phyloP scores from a whole-genome alignment of 2,329 filamentous ascomycete species.

The Colletotrichum sp. region DNA sequence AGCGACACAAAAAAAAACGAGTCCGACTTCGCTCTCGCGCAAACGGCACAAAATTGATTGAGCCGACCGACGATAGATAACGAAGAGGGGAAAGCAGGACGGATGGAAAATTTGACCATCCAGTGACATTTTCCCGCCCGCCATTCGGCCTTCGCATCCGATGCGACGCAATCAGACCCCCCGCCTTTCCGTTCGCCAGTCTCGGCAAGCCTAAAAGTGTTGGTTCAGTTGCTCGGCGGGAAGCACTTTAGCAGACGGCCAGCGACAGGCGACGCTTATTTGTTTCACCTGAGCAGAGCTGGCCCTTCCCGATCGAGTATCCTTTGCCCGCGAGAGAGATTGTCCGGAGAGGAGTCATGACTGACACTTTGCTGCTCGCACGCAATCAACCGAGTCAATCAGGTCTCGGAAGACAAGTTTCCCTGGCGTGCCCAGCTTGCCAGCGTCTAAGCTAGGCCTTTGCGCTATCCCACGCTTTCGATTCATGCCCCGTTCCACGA shows the following conservation, averaged over 20 bases:
- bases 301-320: not conserved
- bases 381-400: constrained; percentile 1
- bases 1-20: not conserved
- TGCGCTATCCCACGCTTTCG: not conserved
- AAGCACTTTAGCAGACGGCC: not conserved
- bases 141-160: not conserved
- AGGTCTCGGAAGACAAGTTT: not conserved
- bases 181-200: constrained; percentile 2
- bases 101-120: not conserved
- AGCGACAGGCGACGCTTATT: not conserved
- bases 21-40: constrained; percentile 6
- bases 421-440: not conserved
- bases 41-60: not conserved
- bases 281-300: constrained; percentile 5
- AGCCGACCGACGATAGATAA: not conserved
- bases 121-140: not conserved
- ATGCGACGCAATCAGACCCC: not conserved
- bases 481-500: not conserved
- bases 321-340: not conserved
- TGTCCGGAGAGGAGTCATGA: not conserved
- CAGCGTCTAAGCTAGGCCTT: not conserved
- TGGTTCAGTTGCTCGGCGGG: not conserved
- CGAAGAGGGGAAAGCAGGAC: not conserved
- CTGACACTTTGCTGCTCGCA: not conserved
- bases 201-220: constrained; percentile 3